Base-by-base conservation (phyloP, 148 eudicot genomes). In the Polygonum aviculare region DNA sequence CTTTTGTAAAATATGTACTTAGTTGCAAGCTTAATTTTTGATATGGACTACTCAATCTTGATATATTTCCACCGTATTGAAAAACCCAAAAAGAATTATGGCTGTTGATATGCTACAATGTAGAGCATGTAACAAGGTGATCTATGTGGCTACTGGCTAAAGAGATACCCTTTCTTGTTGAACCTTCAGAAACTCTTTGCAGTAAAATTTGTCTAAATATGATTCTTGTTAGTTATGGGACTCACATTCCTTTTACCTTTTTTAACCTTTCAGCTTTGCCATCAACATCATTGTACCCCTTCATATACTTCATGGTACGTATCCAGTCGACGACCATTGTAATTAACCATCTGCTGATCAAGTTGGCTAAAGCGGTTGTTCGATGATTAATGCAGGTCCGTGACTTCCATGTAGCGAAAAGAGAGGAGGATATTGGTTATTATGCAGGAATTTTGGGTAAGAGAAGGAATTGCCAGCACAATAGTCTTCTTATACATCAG, bases 241-340 rank as follows among this genome's bases (percentile, higher is more conserved):
- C 55, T 75, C 35, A 55, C 35, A 41, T 2, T 21, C 47, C 18
- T 10, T 45, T 62, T 62, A 22, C 12, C 0, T 44, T 22, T 22
- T 26, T 5, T 5, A 62, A 62, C 14, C 22, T 76, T 76, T 44
- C 72, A 76, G 78, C 78, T 76, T 44, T 76, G 78, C 78, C 78
- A 40, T 60, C 48, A 62, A n/a, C 35, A 47, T 76, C 72, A 69
- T 62, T 76, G 33, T 76, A 60, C 59, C 78, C 78, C 2, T 76
- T 76, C 33, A n/a, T 76, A 48, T 76, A 76, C 78, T 76, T 60
- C 72, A 76, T 76, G 78, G 78, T 76, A 76, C 2, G 78, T 62
- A 60, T 21, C 18, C 36, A 4, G 0, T 57, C 22, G 31, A 9
- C 35, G 8, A 7, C 44, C 62, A 47, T 50, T 41, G n/a, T 73